Conservation (phyloP, 1,139 yeast genomes). For the Lodderomyces parapsilosis region DNA sequence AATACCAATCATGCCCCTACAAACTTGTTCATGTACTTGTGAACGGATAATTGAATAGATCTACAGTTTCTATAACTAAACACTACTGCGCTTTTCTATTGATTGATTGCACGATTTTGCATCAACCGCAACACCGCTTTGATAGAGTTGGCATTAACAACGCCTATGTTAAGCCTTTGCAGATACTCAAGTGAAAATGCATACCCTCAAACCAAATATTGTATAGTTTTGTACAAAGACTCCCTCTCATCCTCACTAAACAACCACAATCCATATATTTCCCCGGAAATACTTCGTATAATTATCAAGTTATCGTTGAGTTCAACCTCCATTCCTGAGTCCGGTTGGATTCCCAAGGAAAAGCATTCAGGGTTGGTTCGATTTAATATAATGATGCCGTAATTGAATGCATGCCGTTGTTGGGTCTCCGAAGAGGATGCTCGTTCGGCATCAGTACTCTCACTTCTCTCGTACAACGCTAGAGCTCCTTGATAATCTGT, state of each 20-base stretch:
- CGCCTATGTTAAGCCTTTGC: too few species aligned
- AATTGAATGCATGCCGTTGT: slow-evolving; percentile 30
- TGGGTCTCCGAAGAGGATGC: slow-evolving; percentile 25
- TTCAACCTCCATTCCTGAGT: slow-evolving; percentile 63
- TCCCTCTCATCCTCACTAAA: slow-evolving; percentile 75
- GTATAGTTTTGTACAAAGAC: slow-evolving; percentile 56
- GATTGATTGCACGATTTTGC: too few species aligned
- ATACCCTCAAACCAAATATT: slow-evolving; percentile 31
- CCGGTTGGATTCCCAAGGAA: slow-evolving; percentile 73
- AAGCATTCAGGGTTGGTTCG: slow-evolving; percentile 76
- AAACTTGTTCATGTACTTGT: too few species aligned
- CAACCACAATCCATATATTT: slow-evolving; percentile 87
- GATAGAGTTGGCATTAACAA: too few species aligned
- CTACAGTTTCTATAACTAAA: too few species aligned
- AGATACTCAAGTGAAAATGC: too few species aligned
- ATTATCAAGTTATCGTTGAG: slow-evolving; percentile 79
- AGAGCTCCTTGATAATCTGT: slow-evolving; percentile 78
- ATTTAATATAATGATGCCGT: slow-evolving; percentile 77
- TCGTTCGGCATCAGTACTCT: slow-evolving; percentile 30
- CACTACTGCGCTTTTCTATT: too few species aligned
- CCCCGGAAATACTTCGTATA: slow-evolving; percentile 71
- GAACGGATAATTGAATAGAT: too few species aligned
- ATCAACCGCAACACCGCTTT: too few species aligned
- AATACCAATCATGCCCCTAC: too few species aligned
- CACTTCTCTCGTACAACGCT: slow-evolving; percentile 71